Conservation (phyloP, 2,329 filamentous ascomycete genomes). For the Tolypocladium cylindrosporum region DNA sequence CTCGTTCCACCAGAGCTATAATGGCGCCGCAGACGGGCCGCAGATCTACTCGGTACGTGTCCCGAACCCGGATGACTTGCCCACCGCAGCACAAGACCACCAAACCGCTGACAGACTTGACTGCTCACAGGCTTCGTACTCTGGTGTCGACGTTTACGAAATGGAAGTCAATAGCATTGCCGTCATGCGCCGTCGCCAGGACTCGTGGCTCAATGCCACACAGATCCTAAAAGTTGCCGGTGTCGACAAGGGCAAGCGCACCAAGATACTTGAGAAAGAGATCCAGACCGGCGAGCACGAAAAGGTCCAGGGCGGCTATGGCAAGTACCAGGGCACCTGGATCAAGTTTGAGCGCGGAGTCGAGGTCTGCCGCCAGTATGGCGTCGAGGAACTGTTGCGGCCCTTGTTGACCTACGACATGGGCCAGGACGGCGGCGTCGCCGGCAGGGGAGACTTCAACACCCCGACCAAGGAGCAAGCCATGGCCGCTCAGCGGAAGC, state of each 20-base stretch:
- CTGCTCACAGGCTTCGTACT: slow-evolving; percentile 65
- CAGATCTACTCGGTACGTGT: slow-evolving; percentile 52
- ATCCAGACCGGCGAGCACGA: slow-evolving; percentile 94
- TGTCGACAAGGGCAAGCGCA: slow-evolving; percentile 94
- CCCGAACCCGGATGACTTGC: neutral
- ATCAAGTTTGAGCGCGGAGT: slow-evolving; percentile 87
- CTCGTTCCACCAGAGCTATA: slow-evolving; percentile 26
- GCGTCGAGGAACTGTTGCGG: slow-evolving; percentile 65
- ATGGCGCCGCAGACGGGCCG: slow-evolving; percentile 30
- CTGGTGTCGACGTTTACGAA: slow-evolving; percentile 92
- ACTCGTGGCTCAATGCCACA: slow-evolving; percentile 96
- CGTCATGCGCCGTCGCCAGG: slow-evolving; percentile 89
- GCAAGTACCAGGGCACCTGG: slow-evolving; percentile 99
- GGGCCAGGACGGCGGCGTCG: slow-evolving; percentile 61
- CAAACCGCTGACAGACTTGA: slow-evolving; percentile 6
- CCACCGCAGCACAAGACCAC: neutral
- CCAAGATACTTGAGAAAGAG: slow-evolving; percentile 96
- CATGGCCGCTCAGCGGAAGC: slow-evolving; percentile 90
- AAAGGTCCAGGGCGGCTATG: slow-evolving; percentile 96
- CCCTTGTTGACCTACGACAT: slow-evolving; percentile 75
- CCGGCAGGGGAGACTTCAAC: slow-evolving; percentile 68
- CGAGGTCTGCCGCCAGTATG: slow-evolving; percentile 77
- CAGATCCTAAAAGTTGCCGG: slow-evolving; percentile 97
- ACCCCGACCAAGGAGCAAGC: slow-evolving; percentile 98
- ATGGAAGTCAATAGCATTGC: slow-evolving; percentile 93